Evolutionary conservation across 116 monocot species (phyloP).

Genomic region (Papilionanthe hybrid): DNA sequence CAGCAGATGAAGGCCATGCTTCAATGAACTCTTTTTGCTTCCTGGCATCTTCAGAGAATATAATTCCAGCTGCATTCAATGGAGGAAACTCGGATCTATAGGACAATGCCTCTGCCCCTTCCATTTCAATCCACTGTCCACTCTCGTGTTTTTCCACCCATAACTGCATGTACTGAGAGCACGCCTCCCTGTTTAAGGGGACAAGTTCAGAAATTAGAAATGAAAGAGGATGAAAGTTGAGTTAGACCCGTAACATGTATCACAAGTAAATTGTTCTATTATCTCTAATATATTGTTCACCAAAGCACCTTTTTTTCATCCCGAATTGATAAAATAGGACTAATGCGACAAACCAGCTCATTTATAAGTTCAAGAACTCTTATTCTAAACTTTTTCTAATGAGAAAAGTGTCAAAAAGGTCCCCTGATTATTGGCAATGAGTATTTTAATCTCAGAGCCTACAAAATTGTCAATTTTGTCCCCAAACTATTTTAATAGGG

Average conservation of each 20-base stretch:
- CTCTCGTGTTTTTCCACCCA: conserved; percentile 72
- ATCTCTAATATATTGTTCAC: too few relatives aligned
- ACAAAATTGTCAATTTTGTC: too few relatives aligned
- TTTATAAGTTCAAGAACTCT: too few relatives aligned
- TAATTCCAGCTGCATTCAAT: conserved; percentile 46
- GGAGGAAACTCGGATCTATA: conserved; percentile 50
- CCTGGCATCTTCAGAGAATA: conserved; percentile 30
- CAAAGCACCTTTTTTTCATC: too few relatives aligned
- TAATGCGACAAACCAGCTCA: too few relatives aligned
- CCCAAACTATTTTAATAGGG: too few relatives aligned
- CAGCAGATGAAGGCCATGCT: conserved; percentile 8
- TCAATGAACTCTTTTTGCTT: conserved; percentile 32
- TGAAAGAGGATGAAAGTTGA: background rate
- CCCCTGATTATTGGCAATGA: too few relatives aligned
- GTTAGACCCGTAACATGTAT: background rate
- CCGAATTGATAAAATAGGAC: too few relatives aligned
- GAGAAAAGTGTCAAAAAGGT: too few relatives aligned
- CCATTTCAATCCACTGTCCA: conserved; percentile 81
- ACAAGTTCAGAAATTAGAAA: background rate
- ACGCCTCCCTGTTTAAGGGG: conserved; percentile 43
- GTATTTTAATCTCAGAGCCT: too few relatives aligned
- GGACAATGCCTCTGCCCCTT: conserved; percentile 57
- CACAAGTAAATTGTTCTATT: background rate
- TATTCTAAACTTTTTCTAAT: too few relatives aligned
- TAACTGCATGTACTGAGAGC: conserved; percentile 50